Evolutionary conservation across 1,139 yeast genomes (phyloP).

Genomic region (Hyphopichia wangnamkhiaoensis): DNA sequence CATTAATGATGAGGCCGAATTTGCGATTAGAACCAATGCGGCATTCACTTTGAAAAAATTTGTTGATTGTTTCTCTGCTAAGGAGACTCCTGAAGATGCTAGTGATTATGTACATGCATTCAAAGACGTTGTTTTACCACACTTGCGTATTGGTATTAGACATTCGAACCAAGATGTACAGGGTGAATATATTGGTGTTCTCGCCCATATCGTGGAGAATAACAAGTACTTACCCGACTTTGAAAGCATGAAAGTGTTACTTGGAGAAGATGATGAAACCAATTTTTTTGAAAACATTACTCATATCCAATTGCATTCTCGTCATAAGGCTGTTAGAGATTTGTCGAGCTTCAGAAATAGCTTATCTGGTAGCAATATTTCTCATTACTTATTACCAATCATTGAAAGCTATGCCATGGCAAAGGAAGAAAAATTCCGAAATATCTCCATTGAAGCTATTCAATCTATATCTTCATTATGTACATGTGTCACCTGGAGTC

Average conservation of each 20-base stretch:
- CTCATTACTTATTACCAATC: constrained; percentile 82
- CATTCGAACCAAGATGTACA: constrained; percentile 63
- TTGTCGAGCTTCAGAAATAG: constrained; percentile 41
- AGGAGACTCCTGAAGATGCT: constrained; percentile 34
- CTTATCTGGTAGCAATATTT: constrained; percentile 59
- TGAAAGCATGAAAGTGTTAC: constrained; percentile 65
- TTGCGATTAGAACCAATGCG: constrained; percentile 80
- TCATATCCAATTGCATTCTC: constrained; percentile 84
- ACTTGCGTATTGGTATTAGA: constrained; percentile 68
- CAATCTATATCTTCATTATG: constrained; percentile 62
- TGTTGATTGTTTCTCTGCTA: constrained; percentile 55
- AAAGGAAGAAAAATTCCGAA: constrained; percentile 64
- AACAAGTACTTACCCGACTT: constrained; percentile 55
- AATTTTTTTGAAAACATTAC: constrained; percentile 83
- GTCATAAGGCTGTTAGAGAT: constrained; percentile 78
- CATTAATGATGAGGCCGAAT: constrained; percentile 77
- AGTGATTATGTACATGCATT: constrained; percentile 43
- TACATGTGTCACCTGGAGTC: constrained; percentile 70
- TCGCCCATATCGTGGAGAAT: constrained; percentile 62
- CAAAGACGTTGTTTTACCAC: constrained; percentile 62
- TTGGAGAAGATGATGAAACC: constrained; percentile 74
- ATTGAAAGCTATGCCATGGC: constrained; percentile 74
- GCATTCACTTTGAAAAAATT: constrained; percentile 64
- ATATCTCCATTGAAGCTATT: constrained; percentile 73
- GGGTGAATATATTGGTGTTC: constrained; percentile 65